Evolutionary conservation across 2,329 filamentous ascomycete species (phyloP), one percentile per base, ranked within the genome.

Genomic region (Davidsoniella australis): DNA sequence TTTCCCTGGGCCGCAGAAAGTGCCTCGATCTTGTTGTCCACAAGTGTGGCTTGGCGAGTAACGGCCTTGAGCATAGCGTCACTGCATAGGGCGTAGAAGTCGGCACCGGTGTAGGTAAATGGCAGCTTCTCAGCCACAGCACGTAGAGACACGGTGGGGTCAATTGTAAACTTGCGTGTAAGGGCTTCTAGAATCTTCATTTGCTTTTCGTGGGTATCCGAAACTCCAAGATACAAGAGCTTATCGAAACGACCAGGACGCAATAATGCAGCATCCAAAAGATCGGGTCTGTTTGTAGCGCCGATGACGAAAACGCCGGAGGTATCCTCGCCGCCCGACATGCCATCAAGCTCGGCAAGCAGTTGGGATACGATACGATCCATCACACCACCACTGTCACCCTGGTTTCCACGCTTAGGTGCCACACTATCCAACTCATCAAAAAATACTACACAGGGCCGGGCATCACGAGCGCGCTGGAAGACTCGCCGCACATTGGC

Each of bases 11-110:
- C 63, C 2, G 66, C 62, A 58, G 85, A 85, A 62, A 94, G 69
- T 4, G 72, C 69, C 18, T 74, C 73, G 56, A 98, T 83, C 63
- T 91, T 91, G 46, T 76, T 71, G 61, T 98, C 91, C 2, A 96
- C 88, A 2, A 76, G 71, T 1, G 78, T 75, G 2, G 91, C 87
- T 61, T 93, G 85, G 4, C 91, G 79, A 2, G 91, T 98, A 52
- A 98, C 89, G 17, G 91, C 91, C 64, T 98, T 96, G 57, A 98
- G 81, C 91, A 98, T 98, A 47, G 91, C 87, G 63, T 98, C 91
- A 41, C 87, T 94, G 68, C 89, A 96, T 17, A 98, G 73, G 1
- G 91, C 91, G 64, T 98, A 98, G 60, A 98, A 81, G 66, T 98
- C 91, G 54, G 91, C 91, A 59, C 91, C 91, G 0, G 91, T 98